Conservation (phyloP, 1,139 yeast species). For the Fermentozyma sake region DNA sequence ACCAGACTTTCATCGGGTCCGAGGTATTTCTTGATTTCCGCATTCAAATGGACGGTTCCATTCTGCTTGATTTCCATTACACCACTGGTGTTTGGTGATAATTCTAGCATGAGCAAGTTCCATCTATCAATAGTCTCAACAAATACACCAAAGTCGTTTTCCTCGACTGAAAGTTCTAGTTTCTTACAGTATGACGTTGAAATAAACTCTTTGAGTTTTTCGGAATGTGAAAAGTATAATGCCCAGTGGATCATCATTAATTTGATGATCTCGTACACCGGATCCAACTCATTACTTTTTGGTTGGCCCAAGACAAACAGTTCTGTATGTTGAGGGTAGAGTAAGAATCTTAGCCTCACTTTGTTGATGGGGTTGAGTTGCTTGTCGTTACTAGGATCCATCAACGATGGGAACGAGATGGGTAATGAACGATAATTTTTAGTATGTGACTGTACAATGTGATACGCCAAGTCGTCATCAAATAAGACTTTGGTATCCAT, state of each 20-base stretch:
- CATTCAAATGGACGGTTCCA: conserved; percentile 26
- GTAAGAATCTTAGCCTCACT: conserved; percentile 32
- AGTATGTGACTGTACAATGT: conserved; percentile 24
- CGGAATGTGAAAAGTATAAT: conserved; percentile 38
- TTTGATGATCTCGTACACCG: conserved; percentile 66
- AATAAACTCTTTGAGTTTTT: conserved; percentile 30
- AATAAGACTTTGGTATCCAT: conserved; percentile 4
- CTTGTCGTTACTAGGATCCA: conserved; percentile 12
- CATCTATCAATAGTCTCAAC: conserved; percentile 38
- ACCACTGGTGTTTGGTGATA: conserved; percentile 26
- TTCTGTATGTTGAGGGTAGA: conserved; percentile 41
- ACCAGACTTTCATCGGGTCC: conserved; percentile 12
- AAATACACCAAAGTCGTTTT: conserved; percentile 32
- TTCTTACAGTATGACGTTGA: conserved; percentile 30
- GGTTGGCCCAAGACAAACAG: conserved; percentile 41
- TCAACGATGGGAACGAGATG: conserved; percentile 30
- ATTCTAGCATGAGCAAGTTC: conserved; percentile 35
- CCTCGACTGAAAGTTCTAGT: conserved; percentile 27
- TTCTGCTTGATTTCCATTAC: conserved; percentile 2
- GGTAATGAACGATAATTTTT: conserved; percentile 34
- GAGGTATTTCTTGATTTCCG: conserved; percentile 24
- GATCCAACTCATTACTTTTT: conserved; percentile 58
- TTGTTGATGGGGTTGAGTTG: conserved; percentile 26
- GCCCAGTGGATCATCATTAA: conserved; percentile 40
- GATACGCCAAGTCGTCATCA: conserved; percentile 22